A percentile compares a stretch with the other conserved stretches of the same genome.
Conservation (phyloP, 257 asterid species). For the Mentha longifolia region DNA sequence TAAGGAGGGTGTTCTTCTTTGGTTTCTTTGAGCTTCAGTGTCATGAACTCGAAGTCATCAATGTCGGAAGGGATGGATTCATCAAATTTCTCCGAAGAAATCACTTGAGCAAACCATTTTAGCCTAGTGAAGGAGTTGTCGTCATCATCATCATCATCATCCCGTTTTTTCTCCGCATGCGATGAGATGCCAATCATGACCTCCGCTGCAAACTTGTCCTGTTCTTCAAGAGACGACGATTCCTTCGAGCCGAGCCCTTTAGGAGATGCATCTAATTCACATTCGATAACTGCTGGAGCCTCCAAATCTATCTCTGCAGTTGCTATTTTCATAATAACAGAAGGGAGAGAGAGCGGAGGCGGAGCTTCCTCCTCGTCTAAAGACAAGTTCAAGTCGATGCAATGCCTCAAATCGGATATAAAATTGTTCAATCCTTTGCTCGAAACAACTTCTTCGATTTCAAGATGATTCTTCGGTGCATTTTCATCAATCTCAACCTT, state of each 20-base stretch:
- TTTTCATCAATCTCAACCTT: constrained; percentile 24
- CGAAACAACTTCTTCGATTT: no score
- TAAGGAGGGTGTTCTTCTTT: constrained; percentile 42
- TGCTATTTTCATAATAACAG: constrained; percentile 43
- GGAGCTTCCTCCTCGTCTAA: constrained; percentile 57
- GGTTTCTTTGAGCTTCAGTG: constrained; percentile 57
- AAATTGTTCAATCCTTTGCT: constrained; percentile 27
- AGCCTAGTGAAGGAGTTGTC: constrained; percentile 38
- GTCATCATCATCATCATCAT: constrained; percentile 9
- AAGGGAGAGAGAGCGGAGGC: constrained; percentile 42
- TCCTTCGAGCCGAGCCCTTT: constrained; percentile 15
- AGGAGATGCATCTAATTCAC: constrained; percentile 29
- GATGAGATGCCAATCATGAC: constrained; percentile 62
- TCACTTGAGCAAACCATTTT: constrained; percentile 61
- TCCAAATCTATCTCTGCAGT: constrained; percentile 59
- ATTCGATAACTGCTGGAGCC: constrained; percentile 48
- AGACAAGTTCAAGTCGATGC: constrained; percentile 74
- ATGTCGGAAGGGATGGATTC: constrained; percentile 51
- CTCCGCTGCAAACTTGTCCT: constrained; percentile 65
- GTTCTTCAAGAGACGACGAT: constrained; percentile 37
- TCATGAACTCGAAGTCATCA: constrained; percentile 72
- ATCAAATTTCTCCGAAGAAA: constrained; percentile 47
- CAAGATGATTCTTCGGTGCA: neutral
- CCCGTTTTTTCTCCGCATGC: constrained; percentile 6
- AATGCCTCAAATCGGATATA: constrained; percentile 39